phyloP scores from a whole-genome alignment of 2,329 filamentous ascomycete genomes.

The Cytospora piceicola region DNA sequence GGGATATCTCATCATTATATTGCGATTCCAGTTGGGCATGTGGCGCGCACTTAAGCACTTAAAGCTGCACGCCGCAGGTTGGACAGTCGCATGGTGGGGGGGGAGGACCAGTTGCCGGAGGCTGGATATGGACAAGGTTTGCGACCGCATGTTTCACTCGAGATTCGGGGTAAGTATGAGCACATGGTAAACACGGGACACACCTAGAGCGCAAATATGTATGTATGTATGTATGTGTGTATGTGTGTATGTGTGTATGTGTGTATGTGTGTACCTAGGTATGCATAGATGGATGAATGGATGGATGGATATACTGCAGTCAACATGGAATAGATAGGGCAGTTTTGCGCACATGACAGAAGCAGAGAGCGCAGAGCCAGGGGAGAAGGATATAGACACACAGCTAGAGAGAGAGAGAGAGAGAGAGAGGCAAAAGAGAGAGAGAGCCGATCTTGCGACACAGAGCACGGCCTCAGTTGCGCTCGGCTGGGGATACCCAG shows the following conservation, averaged over 20 bases:
- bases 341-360: constrained; percentile 7
- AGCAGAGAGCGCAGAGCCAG: constrained; percentile 4
- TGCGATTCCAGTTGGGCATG: constrained; percentile 13
- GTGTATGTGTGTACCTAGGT: not conserved
- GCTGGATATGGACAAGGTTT: constrained; percentile 24
- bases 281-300: not conserved
- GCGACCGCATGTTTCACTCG: constrained; percentile 25
- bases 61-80: constrained; percentile 12
- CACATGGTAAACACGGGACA: constrained; percentile 5
- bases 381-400: not conserved
- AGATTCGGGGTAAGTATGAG: constrained; percentile 22
- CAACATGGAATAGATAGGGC: not conserved
- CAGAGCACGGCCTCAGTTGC: constrained; percentile 5
- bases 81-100: constrained; percentile 10
- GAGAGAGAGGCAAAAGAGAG: constrained; percentile 9
- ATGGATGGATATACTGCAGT: not conserved
- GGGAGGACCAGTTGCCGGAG: constrained; percentile 4
- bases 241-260: not conserved
- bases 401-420: not conserved
- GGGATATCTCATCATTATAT: constrained; percentile 2
- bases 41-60: constrained; percentile 18
- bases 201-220: constrained; percentile 8
- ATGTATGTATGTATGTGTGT: not conserved
- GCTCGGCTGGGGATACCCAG: constrained; percentile 11
- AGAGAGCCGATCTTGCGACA: not conserved